A percentile compares a stretch with the other conserved stretches of the same genome.
phyloP scores from a whole-genome alignment of 2,329 filamentous ascomycete species.

The Botrytis paeoniae region DNA sequence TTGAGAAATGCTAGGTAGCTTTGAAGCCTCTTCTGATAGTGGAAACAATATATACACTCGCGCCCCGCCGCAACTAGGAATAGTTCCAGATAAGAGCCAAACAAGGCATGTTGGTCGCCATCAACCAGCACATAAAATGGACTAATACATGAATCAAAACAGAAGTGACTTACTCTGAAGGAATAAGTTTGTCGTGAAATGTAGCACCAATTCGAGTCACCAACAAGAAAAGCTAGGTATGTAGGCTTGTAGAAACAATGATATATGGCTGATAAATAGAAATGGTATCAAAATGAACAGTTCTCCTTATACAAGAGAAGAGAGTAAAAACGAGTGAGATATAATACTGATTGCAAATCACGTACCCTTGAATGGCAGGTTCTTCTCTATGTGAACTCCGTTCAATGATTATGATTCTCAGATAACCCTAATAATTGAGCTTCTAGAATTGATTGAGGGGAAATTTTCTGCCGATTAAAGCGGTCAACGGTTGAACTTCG shows the following conservation, averaged over 20 bases:
- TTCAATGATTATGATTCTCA: not conserved
- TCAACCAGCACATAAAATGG: too few species aligned
- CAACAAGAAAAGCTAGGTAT: not conserved
- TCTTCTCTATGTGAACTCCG: not conserved
- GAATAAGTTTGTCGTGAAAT: not conserved
- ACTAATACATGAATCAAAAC: not conserved
- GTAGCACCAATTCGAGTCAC: not conserved
- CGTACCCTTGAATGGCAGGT: not conserved
- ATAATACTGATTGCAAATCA: not conserved
- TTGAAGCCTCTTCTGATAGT: not conserved
- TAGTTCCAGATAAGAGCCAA: not conserved
- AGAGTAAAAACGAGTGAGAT: not conserved
- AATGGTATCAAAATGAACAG: not conserved
- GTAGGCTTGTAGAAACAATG: not conserved
- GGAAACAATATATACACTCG: not conserved
- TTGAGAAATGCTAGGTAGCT: not conserved
- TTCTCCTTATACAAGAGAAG: not conserved
- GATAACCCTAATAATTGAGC: not conserved
- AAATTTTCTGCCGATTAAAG: not conserved
- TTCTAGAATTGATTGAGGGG: not conserved
- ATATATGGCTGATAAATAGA: not conserved
- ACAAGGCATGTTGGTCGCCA: not conserved
- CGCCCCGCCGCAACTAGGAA: not conserved
- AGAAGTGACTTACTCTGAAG: not conserved
- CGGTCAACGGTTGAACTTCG: conserved; percentile 4